Percentiles rank a stretch among this genome's conserved stretches.
These are phyloP conservation scores for Graphilbum sp. DNA, from an alignment of 2,329 filamentous ascomycete genomes.

Conservation along the genomic window DNA sequence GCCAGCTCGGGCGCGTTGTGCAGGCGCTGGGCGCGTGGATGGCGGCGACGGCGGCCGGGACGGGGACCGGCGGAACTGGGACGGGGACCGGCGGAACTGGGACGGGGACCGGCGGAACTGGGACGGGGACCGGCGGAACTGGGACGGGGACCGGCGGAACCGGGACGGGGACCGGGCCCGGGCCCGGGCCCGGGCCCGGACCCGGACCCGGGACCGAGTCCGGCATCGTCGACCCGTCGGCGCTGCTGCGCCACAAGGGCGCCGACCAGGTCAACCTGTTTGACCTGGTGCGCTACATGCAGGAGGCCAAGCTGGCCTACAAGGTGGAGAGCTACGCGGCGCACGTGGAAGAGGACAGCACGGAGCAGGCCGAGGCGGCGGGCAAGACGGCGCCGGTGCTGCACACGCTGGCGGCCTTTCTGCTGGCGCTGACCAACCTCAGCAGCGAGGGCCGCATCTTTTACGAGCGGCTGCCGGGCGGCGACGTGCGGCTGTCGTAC, in stretches of 20 bases:
- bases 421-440: conserved; percentile 73
- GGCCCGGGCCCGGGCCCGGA: too few relatives aligned
- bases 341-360: conserved; percentile 33
- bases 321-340: conserved; percentile 84
- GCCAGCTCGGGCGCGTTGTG: conserved; percentile 69
- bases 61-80: conserved; percentile 58
- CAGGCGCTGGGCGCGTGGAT: conserved; percentile 63
- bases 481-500: conserved; percentile 56
- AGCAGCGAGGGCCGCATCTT: conserved; percentile 55
- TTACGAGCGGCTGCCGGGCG: conserved; percentile 29
- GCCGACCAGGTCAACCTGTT: conserved; percentile 92
- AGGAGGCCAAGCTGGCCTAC: conserved; percentile 80
- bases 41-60: conserved; percentile 29
- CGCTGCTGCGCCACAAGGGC: conserved; percentile 65
- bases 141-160: too few relatives aligned
- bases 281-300: conserved; percentile 73
- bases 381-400: conserved; percentile 25
- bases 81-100: too few relatives aligned
- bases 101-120: too few relatives aligned
- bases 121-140: too few relatives aligned
- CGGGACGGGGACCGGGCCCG: too few relatives aligned
- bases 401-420: conserved; percentile 42
- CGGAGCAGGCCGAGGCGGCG: conserved; percentile 14
- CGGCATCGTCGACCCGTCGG: conserved; percentile 52
- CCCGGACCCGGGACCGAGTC: too few relatives aligned